A percentile compares a stretch with the other conserved stretches of the same genome.
Evolutionary conservation across 164 flowering plant species (phyloP).

Genomic region (Kalanchoe fedtschenkoi): DNA sequence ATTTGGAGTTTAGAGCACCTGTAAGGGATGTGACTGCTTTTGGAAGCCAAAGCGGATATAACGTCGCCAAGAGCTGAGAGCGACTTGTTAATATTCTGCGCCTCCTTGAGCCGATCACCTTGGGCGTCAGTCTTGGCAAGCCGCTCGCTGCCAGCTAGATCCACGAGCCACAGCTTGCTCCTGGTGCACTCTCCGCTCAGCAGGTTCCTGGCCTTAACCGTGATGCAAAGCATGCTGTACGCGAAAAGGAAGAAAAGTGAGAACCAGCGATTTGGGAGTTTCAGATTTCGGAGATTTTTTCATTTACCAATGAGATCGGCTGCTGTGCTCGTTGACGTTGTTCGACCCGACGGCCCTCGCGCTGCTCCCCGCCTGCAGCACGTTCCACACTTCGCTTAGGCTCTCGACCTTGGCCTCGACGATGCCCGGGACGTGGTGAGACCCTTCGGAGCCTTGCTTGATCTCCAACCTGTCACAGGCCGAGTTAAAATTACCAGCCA

Average conservation of each 20-base stretch:
- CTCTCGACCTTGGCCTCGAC: conserved; percentile 24
- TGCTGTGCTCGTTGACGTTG: conserved; percentile 30
- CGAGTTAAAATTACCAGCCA: not conserved
- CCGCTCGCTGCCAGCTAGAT: conserved; percentile 91
- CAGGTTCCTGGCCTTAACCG: conserved; percentile 29
- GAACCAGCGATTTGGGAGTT: not conserved
- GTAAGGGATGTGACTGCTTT: conserved; percentile 71
- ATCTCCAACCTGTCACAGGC: conserved; percentile 24
- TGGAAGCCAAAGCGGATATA: conserved; percentile 70
- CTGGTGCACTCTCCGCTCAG: conserved; percentile 30
- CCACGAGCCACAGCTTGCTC: conserved; percentile 66
- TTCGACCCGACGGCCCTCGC: conserved; percentile 31
- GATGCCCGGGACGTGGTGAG: conserved; percentile 31
- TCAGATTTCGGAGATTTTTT: not conserved
- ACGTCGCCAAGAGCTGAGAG: conserved; percentile 96
- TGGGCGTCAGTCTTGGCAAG: conserved; percentile 74
- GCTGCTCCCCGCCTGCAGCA: conserved; percentile 24
- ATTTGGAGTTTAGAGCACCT: conserved; percentile 23
- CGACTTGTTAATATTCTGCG: conserved; percentile 77
- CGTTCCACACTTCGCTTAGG: conserved; percentile 23
- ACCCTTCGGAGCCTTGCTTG: conserved; percentile 27
- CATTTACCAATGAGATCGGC: conserved; percentile 36
- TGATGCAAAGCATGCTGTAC: conserved; percentile 23
- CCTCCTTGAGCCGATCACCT: conserved; percentile 89
- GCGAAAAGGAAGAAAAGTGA: not conserved